Evolutionary conservation across 257 asterid genomes (phyloP).

Genomic region (Solanum arcanum): DNA sequence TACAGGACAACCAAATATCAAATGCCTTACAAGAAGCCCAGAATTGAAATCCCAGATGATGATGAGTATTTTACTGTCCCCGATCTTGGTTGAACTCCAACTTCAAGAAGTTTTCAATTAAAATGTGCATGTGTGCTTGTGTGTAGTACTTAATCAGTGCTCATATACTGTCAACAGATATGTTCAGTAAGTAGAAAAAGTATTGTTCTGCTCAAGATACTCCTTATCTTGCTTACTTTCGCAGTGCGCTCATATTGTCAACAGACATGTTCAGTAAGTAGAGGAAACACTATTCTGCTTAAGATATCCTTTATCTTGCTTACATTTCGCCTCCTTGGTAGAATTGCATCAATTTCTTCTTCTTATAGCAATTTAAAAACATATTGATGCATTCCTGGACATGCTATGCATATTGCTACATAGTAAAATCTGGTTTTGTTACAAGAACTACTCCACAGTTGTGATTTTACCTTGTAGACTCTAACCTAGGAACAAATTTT

Average conservation of each 20-base stretch:
- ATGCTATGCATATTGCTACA: background rate
- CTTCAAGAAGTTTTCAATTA: background rate
- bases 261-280: background rate
- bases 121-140: background rate
- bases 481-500: background rate
- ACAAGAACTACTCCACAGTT: background rate
- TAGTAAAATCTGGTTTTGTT: background rate
- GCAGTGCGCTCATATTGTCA: background rate
- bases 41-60: conserved; percentile 50
- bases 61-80: conserved; percentile 82
- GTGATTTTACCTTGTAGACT: background rate
- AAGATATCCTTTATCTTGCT: background rate
- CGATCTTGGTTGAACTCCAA: conserved; percentile 63
- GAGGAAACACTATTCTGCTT: background rate
- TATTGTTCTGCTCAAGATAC: background rate
- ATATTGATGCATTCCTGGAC: background rate
- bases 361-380: background rate
- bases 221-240: background rate
- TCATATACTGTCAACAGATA: background rate
- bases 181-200: background rate
- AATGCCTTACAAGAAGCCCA: conserved; percentile 59
- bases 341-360: background rate
- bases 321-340: background rate
- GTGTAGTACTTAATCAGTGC: background rate
- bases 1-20: conserved; percentile 26